These are phyloP conservation scores for Cucumis sativus DNA, from an alignment of 306 rosid species.

Conservation along the genomic window Cucumber_9930_V3 NC_026657.2:34602501-34603000, in stretches of 20 bases:
- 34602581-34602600: slow-evolving; percentile 46
- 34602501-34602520: background rate
- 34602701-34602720: slow-evolving; percentile 17
- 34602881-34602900: slow-evolving; percentile 19
- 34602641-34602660: slow-evolving; percentile 35
- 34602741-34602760: slow-evolving; percentile 71
- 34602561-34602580: background rate
- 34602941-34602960: slow-evolving; percentile 10
- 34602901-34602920: slow-evolving; percentile 35
- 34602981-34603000: slow-evolving; percentile 19
- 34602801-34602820: background rate
- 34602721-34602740: slow-evolving; percentile 18
- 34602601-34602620: slow-evolving; percentile 16
- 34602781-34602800: background rate
- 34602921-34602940: slow-evolving; percentile 61
- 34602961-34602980: slow-evolving; percentile 13
- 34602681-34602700: slow-evolving; percentile 59
- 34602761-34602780: background rate
- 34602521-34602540: background rate
- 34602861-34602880: slow-evolving; percentile 34
- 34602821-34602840: slow-evolving; percentile 47
- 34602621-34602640: slow-evolving; percentile 52
- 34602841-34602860: slow-evolving; percentile 63
- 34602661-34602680: slow-evolving; percentile 34
- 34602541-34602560: background rate